These are phyloP conservation scores for Xylaria intraflava DNA, from an alignment of 495 filamentous ascomycete species.

Conservation along the genomic window DNA sequence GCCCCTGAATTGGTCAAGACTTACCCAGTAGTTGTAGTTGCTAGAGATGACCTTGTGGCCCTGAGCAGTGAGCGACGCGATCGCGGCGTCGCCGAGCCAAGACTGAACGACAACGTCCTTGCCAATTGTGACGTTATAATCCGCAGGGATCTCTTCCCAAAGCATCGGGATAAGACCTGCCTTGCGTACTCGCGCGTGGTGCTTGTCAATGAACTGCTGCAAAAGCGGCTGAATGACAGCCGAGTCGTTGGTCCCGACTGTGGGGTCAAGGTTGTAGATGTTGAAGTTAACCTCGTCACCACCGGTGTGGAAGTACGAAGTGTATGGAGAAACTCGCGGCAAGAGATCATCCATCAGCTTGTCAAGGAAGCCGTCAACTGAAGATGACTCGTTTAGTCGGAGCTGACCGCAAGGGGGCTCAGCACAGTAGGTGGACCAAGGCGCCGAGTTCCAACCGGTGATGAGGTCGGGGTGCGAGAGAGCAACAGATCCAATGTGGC, in stretches of 20 bases:
- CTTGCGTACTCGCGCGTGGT: slow-evolving; percentile 51
- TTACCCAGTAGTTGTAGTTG: slow-evolving; percentile 69
- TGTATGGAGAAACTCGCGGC: slow-evolving; percentile 60
- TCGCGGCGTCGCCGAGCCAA: slow-evolving; percentile 56
- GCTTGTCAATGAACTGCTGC: slow-evolving; percentile 62
- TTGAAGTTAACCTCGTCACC: slow-evolving; percentile 76
- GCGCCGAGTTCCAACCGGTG: slow-evolving; percentile 59
- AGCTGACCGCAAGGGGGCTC: slow-evolving; percentile 73
- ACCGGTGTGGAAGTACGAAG: slow-evolving; percentile 72
- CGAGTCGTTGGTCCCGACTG: slow-evolving; percentile 54
- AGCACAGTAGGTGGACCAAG: slow-evolving; percentile 60
- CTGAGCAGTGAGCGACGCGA: slow-evolving; percentile 46
- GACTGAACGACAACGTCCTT: slow-evolving; percentile 61
- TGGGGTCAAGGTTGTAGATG: slow-evolving; percentile 64
- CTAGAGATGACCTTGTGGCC: slow-evolving; percentile 65
- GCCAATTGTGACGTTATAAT: slow-evolving; percentile 65
- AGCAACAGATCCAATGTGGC: slow-evolving; percentile 62
- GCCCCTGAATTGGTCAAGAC: slow-evolving; percentile 6
- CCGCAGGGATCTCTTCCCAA: slow-evolving; percentile 77
- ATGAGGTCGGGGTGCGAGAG: slow-evolving; percentile 66
- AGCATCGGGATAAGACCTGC: slow-evolving; percentile 60
- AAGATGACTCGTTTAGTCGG: slow-evolving; percentile 60
- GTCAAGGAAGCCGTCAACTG: slow-evolving; percentile 61
- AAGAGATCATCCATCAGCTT: slow-evolving; percentile 63
- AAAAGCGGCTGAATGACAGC: slow-evolving; percentile 60